phyloP scores from a whole-genome alignment of 2,329 filamentous ascomycete species.

The Chalara sp. region DNA sequence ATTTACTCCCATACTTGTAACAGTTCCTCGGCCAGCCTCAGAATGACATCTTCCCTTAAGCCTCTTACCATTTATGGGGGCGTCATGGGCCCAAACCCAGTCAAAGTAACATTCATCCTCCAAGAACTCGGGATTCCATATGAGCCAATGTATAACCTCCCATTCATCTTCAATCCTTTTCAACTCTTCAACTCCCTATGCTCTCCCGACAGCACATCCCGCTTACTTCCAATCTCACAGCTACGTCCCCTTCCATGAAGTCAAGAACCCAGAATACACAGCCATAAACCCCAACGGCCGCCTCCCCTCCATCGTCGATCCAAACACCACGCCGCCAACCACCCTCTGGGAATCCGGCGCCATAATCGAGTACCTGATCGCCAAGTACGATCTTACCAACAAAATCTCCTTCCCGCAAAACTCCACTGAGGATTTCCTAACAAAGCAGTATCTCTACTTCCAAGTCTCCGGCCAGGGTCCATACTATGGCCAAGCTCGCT shows the following conservation, averaged over 20 bases:
- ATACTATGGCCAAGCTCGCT: conserved; percentile 31
- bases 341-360: conserved; percentile 38
- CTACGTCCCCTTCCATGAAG: conserved; percentile 11
- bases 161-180: not conserved
- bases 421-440: conserved; percentile 24
- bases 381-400: conserved; percentile 32
- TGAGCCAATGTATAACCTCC: conserved; percentile 21
- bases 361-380: conserved; percentile 36
- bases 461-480: conserved; percentile 32
- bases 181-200: not conserved
- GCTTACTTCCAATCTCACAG: not conserved
- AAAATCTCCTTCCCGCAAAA: conserved; percentile 27
- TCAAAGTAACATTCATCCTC: conserved; percentile 35
- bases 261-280: conserved; percentile 34
- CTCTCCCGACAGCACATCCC: not conserved
- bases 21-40: no score
- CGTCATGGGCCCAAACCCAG: conserved; percentile 12
- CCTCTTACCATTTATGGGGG: conserved; percentile 11
- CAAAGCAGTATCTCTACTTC: conserved; percentile 33
- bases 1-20: no score
- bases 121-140: conserved; percentile 35
- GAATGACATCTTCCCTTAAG: conserved; percentile 5
- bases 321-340: conserved; percentile 30
- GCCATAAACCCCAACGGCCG: conserved; percentile 22
- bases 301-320: conserved; percentile 29